Percentiles rank a stretch among this genome's conserved stretches.
Conservation (phyloP, 2,329 filamentous ascomycete genomes). For the Fusarium avenaceum region DNA sequence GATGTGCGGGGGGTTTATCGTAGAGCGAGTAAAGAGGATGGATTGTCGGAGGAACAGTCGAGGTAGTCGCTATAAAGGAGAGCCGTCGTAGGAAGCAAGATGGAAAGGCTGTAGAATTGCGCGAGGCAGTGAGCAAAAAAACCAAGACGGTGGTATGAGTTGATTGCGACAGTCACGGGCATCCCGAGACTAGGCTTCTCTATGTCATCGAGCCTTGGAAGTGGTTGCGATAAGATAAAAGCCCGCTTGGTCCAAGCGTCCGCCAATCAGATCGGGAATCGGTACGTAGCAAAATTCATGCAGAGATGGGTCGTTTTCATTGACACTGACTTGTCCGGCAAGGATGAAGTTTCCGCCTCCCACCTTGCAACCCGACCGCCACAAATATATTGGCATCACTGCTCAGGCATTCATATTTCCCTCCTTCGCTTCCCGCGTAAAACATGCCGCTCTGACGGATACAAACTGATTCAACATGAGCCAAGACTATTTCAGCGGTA, state of each 20-base stretch:
- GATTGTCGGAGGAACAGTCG: not conserved
- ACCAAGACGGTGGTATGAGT: constrained; percentile 39
- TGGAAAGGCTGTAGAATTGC: constrained; percentile 13
- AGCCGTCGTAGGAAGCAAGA: not conserved
- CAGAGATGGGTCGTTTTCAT: constrained; percentile 45
- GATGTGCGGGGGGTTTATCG: constrained; percentile 39
- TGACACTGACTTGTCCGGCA: constrained; percentile 36
- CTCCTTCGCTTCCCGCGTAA: constrained; percentile 31
- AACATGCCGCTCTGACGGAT: constrained; percentile 54
- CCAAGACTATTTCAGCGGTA: constrained; percentile 69
- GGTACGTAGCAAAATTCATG: constrained; percentile 53
- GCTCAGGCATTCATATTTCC: constrained; percentile 23
- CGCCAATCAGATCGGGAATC: constrained; percentile 50
- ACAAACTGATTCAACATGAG: constrained; percentile 64
- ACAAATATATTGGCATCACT: constrained; percentile 43
- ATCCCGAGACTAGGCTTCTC: constrained; percentile 33
- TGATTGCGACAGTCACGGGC: constrained; percentile 27
- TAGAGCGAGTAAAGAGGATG: constrained; percentile 10
- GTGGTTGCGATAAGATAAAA: constrained; percentile 49
- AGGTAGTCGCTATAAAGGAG: not conserved
- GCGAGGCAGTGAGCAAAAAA: constrained; percentile 41
- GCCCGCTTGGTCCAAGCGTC: constrained; percentile 32
- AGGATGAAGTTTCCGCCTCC: constrained; percentile 27
- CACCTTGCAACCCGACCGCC: constrained; percentile 28
- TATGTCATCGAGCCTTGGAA: constrained; percentile 38